A percentile compares a stretch with the other conserved stretches of the same genome.
Evolutionary conservation across 2,329 filamentous ascomycete species (phyloP).

Genomic region (Pseudogymnoascus sp.): DNA sequence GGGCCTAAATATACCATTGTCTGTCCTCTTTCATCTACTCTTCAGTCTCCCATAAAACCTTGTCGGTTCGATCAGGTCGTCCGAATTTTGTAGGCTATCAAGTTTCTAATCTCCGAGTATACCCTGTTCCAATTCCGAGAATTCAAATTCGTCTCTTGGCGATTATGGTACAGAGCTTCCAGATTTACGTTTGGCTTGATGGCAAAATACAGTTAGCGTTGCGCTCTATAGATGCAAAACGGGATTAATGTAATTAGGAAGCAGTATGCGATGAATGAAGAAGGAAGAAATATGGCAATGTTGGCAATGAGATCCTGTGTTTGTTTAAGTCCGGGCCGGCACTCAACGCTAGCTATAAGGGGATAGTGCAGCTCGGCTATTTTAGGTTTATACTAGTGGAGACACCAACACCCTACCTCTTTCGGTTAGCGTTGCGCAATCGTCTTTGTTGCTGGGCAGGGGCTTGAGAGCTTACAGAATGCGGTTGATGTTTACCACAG

Average conservation of each 20-base stretch:
- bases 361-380: neutral
- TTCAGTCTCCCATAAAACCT: neutral
- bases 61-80: neutral
- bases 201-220: neutral
- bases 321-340: neutral
- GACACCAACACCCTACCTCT: neutral
- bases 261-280: neutral
- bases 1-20: constrained; percentile 15
- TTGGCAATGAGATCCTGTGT: neutral
- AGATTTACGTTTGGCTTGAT: neutral
- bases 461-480: too few species aligned
- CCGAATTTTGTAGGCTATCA: neutral
- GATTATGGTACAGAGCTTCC: neutral
- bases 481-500: too few species aligned
- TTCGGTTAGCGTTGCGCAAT: neutral
- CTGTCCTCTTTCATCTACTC: neutral
- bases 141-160: neutral
- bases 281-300: neutral
- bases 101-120: neutral
- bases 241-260: neutral
- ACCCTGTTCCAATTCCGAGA: neutral
- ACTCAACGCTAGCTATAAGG: neutral
- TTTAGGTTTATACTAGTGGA: neutral
- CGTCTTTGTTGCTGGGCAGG: neutral
- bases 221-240: neutral